These are phyloP conservation scores for Leishmania braziliensis DNA, from an alignment of 208 protist species.

Conservation along the genomic window DNA sequence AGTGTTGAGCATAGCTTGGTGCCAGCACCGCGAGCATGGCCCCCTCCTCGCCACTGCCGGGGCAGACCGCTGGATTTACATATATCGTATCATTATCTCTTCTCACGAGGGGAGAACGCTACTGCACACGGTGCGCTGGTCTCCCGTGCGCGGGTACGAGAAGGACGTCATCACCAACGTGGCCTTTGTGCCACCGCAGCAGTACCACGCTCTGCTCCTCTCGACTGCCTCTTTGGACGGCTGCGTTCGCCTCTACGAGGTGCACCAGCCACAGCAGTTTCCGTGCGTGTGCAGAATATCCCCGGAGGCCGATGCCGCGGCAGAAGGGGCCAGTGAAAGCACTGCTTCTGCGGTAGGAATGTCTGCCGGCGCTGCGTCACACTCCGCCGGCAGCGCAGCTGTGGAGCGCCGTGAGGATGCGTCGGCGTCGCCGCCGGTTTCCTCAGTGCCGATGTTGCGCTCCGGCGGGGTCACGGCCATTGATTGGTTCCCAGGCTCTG, in stretches of 20 bases:
- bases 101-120: slow-evolving; percentile 54
- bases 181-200: slow-evolving; percentile 82
- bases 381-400: background rate
- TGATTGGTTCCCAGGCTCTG: slow-evolving; percentile 82
- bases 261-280: slow-evolving; percentile 73
- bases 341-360: slow-evolving; percentile 5
- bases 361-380: background rate
- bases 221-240: slow-evolving; percentile 89
- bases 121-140: slow-evolving; percentile 57
- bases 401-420: background rate
- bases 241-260: slow-evolving; percentile 86
- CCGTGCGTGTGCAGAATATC: slow-evolving; percentile 66
- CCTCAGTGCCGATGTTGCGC: slow-evolving; percentile 22
- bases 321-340: slow-evolving; percentile 22
- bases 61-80: slow-evolving; percentile 85
- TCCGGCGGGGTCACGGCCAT: slow-evolving; percentile 74
- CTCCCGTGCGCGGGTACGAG: slow-evolving; percentile 75
- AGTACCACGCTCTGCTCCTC: slow-evolving; percentile 78
- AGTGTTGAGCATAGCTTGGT: slow-evolving; percentile 84
- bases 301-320: slow-evolving; percentile 47
- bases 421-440: background rate
- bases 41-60: slow-evolving; percentile 82
- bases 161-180: slow-evolving; percentile 91
- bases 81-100: slow-evolving; percentile 80
- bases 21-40: slow-evolving; percentile 78